Evolutionary conservation across 1,284 basidiomycete genomes (phyloP).

Genomic region (Irpex sp.): DNA sequence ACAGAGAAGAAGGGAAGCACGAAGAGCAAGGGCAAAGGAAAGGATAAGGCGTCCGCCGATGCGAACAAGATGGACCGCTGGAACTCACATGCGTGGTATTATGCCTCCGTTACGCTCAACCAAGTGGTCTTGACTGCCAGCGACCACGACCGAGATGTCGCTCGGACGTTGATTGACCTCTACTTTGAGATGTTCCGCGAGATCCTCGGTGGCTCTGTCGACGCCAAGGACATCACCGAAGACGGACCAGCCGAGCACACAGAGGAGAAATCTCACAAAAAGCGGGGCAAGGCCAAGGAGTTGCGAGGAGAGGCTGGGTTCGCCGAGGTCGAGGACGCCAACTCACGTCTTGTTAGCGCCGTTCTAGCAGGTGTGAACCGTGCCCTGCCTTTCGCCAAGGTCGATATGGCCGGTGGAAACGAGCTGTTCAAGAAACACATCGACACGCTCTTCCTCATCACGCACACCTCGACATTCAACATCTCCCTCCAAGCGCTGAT

Average conservation of each 20-base stretch:
- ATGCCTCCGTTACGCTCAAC: constrained; percentile 90
- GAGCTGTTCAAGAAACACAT: constrained; percentile 78
- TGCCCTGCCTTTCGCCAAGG: constrained; percentile 87
- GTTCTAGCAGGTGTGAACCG: constrained; percentile 94
- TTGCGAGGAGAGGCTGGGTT: constrained; percentile 57
- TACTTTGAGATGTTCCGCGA: constrained; percentile 97
- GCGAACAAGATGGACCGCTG: constrained; percentile 19
- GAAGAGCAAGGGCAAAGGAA: constrained; percentile 14
- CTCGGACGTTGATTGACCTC: constrained; percentile 80
- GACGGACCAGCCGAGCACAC: constrained; percentile 22
- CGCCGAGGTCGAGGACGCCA: constrained; percentile 70
- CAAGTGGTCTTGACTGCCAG: constrained; percentile 79
- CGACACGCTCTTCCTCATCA: constrained; percentile 92
- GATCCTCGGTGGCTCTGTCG: constrained; percentile 53
- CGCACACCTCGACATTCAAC: constrained; percentile 93
- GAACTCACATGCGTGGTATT: constrained; percentile 60
- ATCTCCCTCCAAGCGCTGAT: constrained; percentile 92
- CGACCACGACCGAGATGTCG: constrained; percentile 66
- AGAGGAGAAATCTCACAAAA: constrained; percentile 10
- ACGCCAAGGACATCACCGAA: constrained; percentile 26
- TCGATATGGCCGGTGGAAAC: constrained; percentile 47
- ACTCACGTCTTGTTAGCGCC: constrained; percentile 86
- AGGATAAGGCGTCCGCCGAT: constrained; percentile 6
- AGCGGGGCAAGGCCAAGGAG: constrained; percentile 36
- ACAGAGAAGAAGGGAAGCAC: constrained; percentile 21